Evolutionary conservation across 2,329 filamentous ascomycete genomes (phyloP).

Genomic region (Nigrospora sphaerica): DNA sequence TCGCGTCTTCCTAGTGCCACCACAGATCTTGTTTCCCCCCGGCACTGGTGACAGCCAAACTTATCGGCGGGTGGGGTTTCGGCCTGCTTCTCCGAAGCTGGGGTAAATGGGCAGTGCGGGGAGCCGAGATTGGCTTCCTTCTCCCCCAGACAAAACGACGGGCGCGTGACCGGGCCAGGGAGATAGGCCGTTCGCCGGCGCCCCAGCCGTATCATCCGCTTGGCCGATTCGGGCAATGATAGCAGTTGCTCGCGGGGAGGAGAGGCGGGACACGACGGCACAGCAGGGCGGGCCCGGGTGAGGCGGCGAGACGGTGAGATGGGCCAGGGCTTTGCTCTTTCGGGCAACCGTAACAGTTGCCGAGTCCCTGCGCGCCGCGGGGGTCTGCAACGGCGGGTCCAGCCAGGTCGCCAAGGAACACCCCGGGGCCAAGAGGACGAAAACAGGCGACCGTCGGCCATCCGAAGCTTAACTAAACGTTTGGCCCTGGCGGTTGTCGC

Average conservation of each 20-base stretch:
- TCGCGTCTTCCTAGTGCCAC: too few species aligned
- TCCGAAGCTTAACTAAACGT: too few species aligned
- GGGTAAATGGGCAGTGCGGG: not conserved
- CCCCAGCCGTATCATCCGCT: not conserved
- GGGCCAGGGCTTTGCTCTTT: not conserved
- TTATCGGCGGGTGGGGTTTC: not conserved
- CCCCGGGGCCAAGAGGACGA: too few species aligned
- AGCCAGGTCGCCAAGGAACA: too few species aligned
- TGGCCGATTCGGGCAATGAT: not conserved
- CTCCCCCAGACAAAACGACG: too few species aligned
- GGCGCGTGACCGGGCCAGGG: too few species aligned
- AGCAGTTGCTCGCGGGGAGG: not conserved
- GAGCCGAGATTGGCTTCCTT: too few species aligned
- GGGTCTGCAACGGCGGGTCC: too few species aligned
- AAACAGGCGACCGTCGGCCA: too few species aligned
- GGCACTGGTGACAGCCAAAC: not conserved
- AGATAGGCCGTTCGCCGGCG: constrained; percentile 2
- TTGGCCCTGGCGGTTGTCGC: too few species aligned
- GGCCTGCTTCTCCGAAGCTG: not conserved
- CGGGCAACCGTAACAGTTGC: not conserved
- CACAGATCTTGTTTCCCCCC: too few species aligned
- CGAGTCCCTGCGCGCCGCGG: too few species aligned
- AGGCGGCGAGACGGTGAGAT: not conserved
- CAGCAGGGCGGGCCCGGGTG: not conserved
- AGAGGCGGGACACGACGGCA: not conserved